Base-by-base conservation (phyloP, 2,329 filamentous ascomycete genomes). In the Aureobasidium sp. region DNA sequence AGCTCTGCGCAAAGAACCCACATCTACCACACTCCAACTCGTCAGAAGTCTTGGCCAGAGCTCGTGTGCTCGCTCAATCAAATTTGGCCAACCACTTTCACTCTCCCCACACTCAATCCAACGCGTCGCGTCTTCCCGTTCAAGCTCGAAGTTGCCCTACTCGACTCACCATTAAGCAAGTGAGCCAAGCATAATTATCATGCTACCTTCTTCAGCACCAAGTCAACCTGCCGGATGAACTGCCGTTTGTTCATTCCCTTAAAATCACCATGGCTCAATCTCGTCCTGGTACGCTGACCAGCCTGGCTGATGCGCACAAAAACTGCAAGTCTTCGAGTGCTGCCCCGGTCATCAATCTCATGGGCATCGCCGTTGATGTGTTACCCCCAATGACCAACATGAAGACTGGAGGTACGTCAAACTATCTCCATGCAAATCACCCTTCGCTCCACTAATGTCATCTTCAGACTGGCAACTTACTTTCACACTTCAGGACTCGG, bases 321-420 rank as follows among this genome's bases (percentile, higher is more conserved):
- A 26, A 50, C 68, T 71, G 62, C 36, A 41, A 32, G 37, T 44
- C 41, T 26, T 2, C 34, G 34, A 15, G 13, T 37, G 20, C 12
- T 32, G 32, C 12, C n/a, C 41, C 29, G 2, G 6, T n/a, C 7
- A 77, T 86, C 65, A 87, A 78, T 73, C 75, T 94, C 44, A 81
- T 91, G 56, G 91, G 90, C 1, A 74, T 93, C 5, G 82, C 93
- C 3, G 83, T 84, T 57, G 89, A 93, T 67, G 80, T 56, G 3
- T 13, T 79, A 53, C 79, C 84, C 62, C 73, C 79, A 0, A 82
- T 84, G 0, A 78, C 77, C 0, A 62, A 71, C 12, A 85, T 85
- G 1, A 76, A 64, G 60, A 80, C 82, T 26, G 68, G 71, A 27
- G 87, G 89, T 80, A 74, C 48, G 32, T 50, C 39, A 8, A 42